Conservation (phyloP, 768 basidiomycete genomes). For the Chalciporus piperatus region DNA sequence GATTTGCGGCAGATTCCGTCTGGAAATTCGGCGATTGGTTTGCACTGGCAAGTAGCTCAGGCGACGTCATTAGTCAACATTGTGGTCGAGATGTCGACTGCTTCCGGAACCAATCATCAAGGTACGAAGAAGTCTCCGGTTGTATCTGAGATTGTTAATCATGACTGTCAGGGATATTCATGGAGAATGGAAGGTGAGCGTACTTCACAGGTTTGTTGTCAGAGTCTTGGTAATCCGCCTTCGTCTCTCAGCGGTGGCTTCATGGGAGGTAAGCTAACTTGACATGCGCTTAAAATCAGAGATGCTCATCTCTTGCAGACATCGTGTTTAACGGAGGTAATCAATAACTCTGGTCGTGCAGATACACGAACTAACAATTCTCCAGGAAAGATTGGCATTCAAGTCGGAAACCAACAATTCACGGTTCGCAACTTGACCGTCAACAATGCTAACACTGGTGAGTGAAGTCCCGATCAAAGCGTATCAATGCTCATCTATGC, state of each 20-base stretch:
- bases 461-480: neutral
- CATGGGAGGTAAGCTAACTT: constrained; percentile 48
- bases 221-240: neutral
- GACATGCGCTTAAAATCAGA: neutral
- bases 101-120: constrained; percentile 58
- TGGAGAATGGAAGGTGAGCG: constrained; percentile 66
- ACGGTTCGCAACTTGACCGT: constrained; percentile 62
- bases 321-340: constrained; percentile 43
- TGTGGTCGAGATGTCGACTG: constrained; percentile 68
- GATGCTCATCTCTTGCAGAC: constrained; percentile 21
- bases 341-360: neutral
- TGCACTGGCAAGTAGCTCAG: constrained; percentile 85
- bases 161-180: constrained; percentile 46
- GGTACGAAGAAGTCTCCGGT: constrained; percentile 37
- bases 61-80: constrained; percentile 73
- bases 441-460: constrained; percentile 44
- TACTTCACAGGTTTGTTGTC: neutral
- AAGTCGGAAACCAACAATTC: constrained; percentile 79
- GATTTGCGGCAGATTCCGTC: constrained; percentile 60
- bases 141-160: neutral
- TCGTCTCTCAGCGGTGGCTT: constrained; percentile 37
- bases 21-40: constrained; percentile 53
- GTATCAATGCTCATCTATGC: neutral
- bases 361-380: neutral
- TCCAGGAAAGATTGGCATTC: constrained; percentile 54